Conservation (phyloP, 2,329 filamentous ascomycete genomes). For the Alternaria ethzedia region DNA sequence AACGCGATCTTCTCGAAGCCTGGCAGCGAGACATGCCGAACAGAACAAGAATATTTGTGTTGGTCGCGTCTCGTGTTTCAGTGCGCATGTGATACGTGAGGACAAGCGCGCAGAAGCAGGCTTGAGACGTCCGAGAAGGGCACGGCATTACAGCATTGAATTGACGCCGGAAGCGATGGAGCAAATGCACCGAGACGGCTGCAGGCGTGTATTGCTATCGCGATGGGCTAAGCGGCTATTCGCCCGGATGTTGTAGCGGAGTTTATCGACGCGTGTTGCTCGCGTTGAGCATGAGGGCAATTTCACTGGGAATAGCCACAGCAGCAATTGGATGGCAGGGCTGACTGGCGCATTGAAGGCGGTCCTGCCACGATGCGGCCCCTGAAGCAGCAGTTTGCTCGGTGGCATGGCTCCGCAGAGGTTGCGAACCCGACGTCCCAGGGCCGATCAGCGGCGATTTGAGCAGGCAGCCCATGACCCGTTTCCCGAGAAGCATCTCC, state of each 20-base stretch:
- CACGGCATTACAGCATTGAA: slow-evolving; percentile 17
- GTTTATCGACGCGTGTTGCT: slow-evolving; percentile 31
- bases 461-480: slow-evolving; percentile 26
- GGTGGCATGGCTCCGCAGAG: slow-evolving; percentile 34
- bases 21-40: slow-evolving; percentile 17
- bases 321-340: slow-evolving; percentile 16
- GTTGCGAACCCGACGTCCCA: slow-evolving; percentile 18
- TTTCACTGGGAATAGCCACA: slow-evolving; percentile 33
- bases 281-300: slow-evolving; percentile 34
- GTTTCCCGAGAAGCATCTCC: slow-evolving; percentile 37
- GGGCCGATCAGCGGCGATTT: slow-evolving; percentile 33
- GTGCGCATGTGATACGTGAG: slow-evolving; percentile 16
- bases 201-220: slow-evolving; percentile 18
- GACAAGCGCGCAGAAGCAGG: slow-evolving; percentile 19
- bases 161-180: slow-evolving; percentile 14
- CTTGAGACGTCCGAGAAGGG: slow-evolving; percentile 29
- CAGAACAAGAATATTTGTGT: slow-evolving; percentile 5
- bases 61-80: slow-evolving; percentile 39
- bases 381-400: slow-evolving; percentile 17
- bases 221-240: slow-evolving; percentile 24
- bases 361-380: slow-evolving; percentile 15
- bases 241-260: slow-evolving; percentile 13
- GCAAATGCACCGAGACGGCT: slow-evolving; percentile 27
- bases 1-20: slow-evolving; percentile 38
- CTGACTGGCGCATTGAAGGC: slow-evolving; percentile 20